Evolutionary conservation across 1,284 basidiomycete species (phyloP).

Genomic region (Fomitopsis betulina): DNA sequence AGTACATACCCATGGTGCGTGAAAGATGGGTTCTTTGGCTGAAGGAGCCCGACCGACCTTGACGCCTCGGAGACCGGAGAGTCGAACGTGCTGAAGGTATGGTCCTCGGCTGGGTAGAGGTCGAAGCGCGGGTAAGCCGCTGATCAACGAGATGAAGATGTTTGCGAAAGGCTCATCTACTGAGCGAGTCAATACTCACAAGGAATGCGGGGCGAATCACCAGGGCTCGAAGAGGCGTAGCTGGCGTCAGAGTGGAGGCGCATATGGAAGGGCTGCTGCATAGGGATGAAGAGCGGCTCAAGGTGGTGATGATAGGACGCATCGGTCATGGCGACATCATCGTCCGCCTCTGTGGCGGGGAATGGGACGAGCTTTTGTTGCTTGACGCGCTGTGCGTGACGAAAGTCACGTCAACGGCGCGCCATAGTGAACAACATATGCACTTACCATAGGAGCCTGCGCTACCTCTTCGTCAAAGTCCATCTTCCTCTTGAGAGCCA

Average conservation of each 20-base stretch:
- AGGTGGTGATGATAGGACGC: slow-evolving; percentile 41
- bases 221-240: slow-evolving; percentile 45
- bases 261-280: slow-evolving; percentile 51
- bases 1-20: slow-evolving; percentile 69
- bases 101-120: slow-evolving; percentile 47
- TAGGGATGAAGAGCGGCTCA: slow-evolving; percentile 46
- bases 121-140: slow-evolving; percentile 61
- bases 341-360: slow-evolving; percentile 53
- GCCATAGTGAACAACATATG: slow-evolving; percentile 17
- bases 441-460: slow-evolving; percentile 31
- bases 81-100: slow-evolving; percentile 44
- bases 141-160: slow-evolving; percentile 19
- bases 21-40: slow-evolving; percentile 54
- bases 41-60: slow-evolving; percentile 54
- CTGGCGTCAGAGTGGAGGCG: slow-evolving; percentile 65
- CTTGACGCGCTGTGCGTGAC: slow-evolving; percentile 46
- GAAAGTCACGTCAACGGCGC: slow-evolving; percentile 11
- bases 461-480: slow-evolving; percentile 53
- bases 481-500: slow-evolving; percentile 74
- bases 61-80: slow-evolving; percentile 29
- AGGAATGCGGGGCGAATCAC: slow-evolving; percentile 34
- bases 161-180: slow-evolving; percentile 7
- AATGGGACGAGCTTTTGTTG: slow-evolving; percentile 71
- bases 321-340: slow-evolving; percentile 67
- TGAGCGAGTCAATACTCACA: slow-evolving; percentile 26